phyloP scores from a whole-genome alignment of 345 rosid genomes.

The Aegle marmelos region DNA sequence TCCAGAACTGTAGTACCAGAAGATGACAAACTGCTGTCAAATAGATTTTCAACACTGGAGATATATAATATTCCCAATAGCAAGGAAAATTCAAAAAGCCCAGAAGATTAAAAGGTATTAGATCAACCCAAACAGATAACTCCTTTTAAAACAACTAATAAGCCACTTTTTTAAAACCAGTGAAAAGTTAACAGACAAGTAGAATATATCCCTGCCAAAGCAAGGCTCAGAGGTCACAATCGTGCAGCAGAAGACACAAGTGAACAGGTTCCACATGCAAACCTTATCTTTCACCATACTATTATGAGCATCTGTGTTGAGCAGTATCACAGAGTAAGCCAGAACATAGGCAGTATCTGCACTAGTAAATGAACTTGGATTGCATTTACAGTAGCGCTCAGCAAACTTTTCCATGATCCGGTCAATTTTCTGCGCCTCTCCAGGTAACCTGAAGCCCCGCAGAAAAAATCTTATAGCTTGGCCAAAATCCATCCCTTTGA shows the following conservation, averaged over 20 bases:
- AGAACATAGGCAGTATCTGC: slow-evolving; percentile 97
- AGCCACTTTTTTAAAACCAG: background rate
- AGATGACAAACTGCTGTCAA: slow-evolving; percentile 2
- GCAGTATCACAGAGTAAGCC: slow-evolving; percentile 95
- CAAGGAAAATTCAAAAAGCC: background rate
- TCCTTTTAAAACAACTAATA: background rate
- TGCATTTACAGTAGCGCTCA: slow-evolving; percentile 93
- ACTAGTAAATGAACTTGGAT: slow-evolving; percentile 82
- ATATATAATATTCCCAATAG: background rate
- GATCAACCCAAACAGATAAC: background rate
- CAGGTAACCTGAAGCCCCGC: slow-evolving; percentile 85
- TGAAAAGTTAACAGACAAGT: background rate
- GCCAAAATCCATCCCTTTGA: slow-evolving; percentile 81
- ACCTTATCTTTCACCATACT: slow-evolving; percentile 98
- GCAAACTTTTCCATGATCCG: slow-evolving; percentile 98
- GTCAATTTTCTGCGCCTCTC: slow-evolving; percentile 99
- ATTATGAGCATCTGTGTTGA: slow-evolving; percentile 96
- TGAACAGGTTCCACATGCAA: slow-evolving; percentile 27
- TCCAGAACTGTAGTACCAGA: background rate
- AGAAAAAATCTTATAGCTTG: slow-evolving; percentile 91
- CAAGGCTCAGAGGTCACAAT: background rate
- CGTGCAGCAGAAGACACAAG: slow-evolving; percentile 10
- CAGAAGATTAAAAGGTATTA: background rate
- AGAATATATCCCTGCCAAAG: background rate
- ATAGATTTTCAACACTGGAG: background rate